phyloP scores from a whole-genome alignment of 1,284 basidiomycete genomes.

The Cryptococcus sp. region DNA sequence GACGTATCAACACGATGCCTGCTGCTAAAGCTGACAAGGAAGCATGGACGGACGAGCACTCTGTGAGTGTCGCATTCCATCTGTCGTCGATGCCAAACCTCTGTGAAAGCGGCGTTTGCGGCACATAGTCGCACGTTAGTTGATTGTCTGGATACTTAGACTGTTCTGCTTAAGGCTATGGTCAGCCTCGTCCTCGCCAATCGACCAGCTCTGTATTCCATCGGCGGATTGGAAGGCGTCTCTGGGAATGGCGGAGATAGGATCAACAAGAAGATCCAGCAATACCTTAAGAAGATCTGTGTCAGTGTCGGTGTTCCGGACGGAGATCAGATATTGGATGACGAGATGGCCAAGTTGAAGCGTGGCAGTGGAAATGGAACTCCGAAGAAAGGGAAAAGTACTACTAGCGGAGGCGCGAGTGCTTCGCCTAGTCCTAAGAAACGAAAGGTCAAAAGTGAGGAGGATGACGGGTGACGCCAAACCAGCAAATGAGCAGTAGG shows the following conservation, averaged over 20 bases:
- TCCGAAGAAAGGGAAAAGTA: slow-evolving; percentile 9
- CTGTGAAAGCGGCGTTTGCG: no score
- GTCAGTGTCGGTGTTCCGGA: slow-evolving; percentile 1
- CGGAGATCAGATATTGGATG: slow-evolving; percentile 10
- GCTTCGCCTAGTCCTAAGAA: slow-evolving; percentile 14
- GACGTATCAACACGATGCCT: slow-evolving; percentile 1
- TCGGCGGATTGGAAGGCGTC: slow-evolving; percentile 19
- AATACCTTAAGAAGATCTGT: slow-evolving; percentile 16
- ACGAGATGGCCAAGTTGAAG: slow-evolving; percentile 21
- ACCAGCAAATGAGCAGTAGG: no score
- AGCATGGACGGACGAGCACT: slow-evolving; percentile 22
- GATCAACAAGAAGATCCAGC: slow-evolving; percentile 33
- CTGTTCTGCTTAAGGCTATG: slow-evolving; percentile 10
- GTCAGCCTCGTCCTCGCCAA: slow-evolving; percentile 17
- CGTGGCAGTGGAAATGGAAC: slow-evolving; percentile 9
- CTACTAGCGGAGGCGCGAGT: neutral
- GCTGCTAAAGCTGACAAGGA: slow-evolving; percentile 8
- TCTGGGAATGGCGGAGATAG: slow-evolving; percentile 30
- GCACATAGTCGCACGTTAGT: neutral
- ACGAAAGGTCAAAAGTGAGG: slow-evolving; percentile 15
- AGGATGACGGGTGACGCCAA: slow-evolving; percentile 4
- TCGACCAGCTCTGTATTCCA: slow-evolving; percentile 20
- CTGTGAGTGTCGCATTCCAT: slow-evolving; percentile 11
- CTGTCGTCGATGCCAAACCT: no score
- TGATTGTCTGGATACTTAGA: neutral